phyloP scores from a whole-genome alignment of 2,329 filamentous ascomycete genomes.

The Blastomyces emzantsi region DNA sequence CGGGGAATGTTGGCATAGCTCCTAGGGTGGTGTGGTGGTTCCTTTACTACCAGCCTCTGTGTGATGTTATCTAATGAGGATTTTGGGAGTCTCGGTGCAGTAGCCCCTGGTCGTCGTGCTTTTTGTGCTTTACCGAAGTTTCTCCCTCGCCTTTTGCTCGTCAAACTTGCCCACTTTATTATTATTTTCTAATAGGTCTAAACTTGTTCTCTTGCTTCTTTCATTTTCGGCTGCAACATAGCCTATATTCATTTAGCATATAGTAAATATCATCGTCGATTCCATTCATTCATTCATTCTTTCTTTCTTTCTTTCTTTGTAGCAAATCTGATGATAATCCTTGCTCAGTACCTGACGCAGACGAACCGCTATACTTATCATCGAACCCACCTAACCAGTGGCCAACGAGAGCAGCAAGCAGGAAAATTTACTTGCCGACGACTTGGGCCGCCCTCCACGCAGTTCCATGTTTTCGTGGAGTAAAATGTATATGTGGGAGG shows the following conservation, averaged over 20 bases:
- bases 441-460: no score
- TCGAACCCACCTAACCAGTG: no score
- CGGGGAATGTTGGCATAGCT: neutral
- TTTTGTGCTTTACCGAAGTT: neutral
- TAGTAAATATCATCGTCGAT: neutral
- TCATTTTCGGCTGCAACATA: neutral
- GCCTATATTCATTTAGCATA: neutral
- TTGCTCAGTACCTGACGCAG: no score
- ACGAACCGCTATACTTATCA: no score
- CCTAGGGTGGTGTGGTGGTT: neutral
- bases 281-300: neutral
- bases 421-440: no score
- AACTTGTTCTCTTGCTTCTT: neutral
- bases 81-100: neutral
- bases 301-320: neutral
- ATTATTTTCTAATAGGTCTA: neutral
- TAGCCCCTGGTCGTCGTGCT: neutral
- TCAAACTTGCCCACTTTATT: neutral
- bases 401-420: no score
- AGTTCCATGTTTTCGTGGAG: no score
- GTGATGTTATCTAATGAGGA: neutral
- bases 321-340: neutral
- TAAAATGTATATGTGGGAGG: no score
- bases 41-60: neutral
- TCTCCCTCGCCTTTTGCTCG: neutral